Evolutionary conservation across 1,139 yeast species (phyloP), one percentile per base, ranked within the genome.

Genomic region (Suhomyces chickasaworum): DNA sequence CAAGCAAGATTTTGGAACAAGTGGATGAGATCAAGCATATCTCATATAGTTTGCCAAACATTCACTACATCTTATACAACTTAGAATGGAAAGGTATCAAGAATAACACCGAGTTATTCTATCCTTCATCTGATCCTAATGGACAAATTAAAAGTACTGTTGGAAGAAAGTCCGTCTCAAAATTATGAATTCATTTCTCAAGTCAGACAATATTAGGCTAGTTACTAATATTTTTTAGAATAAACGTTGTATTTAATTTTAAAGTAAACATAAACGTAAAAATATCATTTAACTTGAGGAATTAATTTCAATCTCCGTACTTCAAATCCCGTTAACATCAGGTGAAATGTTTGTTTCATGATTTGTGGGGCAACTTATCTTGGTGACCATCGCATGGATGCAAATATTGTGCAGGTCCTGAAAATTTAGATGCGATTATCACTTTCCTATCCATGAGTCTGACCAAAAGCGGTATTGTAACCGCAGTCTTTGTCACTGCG

Each of bases 51-150:
- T 78, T 90, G 62, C 97, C 97, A 60, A 90, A 90, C 78, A 90
- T 88, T 71, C 97, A 90, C 68, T 90, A 86, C 73, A 80, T 90
- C 60, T 78, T 88, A 65, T 78, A 82, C 64, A 88, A 90, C 63
- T 76, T 90, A 55, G 73, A 80, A 51, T 90, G 96, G 95, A 85
- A 89, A 69, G 95, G 95, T 33, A 77, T 88, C 58, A 75, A 80
- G 58, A 84, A 85, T 65, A 89, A 89, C 59, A 83, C 85, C 51
- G 95, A 86, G 56, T 79, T 90, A 57, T 90, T 84, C 68, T 89
- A 90, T 64, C 97, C 97, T 53, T 81, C 93, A 50, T 81, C 95
- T 47, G 93, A 89, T 73, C 97, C 97, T 61, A 89, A 88, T 64
- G 97, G 97, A 44, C 80, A 86, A 66, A 90, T 90, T 68, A 85